Evolutionary conservation across 106 monocot species (phyloP).

Genomic region (Chionographis japonica): DNA sequence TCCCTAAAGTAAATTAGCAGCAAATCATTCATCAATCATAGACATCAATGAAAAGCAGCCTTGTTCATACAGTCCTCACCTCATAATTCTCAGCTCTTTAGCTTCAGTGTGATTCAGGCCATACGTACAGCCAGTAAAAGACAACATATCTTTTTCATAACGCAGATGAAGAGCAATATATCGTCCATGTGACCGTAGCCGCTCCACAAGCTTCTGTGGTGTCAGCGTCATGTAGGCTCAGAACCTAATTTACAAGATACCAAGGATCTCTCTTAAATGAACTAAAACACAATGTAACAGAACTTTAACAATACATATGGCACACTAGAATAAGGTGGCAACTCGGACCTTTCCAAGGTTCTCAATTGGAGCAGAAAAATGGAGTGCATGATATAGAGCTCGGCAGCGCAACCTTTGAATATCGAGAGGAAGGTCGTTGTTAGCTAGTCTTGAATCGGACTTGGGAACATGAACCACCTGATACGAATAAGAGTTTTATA

Average conservation of each 20-base stretch:
- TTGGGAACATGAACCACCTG: slow-evolving; percentile 96
- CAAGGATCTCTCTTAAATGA: slow-evolving; percentile 60
- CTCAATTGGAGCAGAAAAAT: slow-evolving; percentile 79
- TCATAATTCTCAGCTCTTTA: slow-evolving; percentile 74
- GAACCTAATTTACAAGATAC: slow-evolving; percentile 77
- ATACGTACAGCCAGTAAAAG: slow-evolving; percentile 92
- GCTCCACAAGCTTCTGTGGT: slow-evolving; percentile 95
- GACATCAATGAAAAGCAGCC: neutral
- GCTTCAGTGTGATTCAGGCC: slow-evolving; percentile 68
- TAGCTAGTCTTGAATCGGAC: slow-evolving; percentile 91
- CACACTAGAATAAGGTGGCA: neutral
- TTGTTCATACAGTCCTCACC: slow-evolving; percentile 23
- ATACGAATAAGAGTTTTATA: slow-evolving; percentile 4
- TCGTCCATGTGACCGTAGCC: slow-evolving; percentile 52
- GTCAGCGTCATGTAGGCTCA: slow-evolving; percentile 81
- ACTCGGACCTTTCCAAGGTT: slow-evolving; percentile 70
- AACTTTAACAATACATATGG: neutral
- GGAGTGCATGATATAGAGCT: slow-evolving; percentile 73
- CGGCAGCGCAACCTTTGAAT: slow-evolving; percentile 74
- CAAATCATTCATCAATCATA: neutral
- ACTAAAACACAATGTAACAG: slow-evolving; percentile 6
- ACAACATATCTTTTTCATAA: slow-evolving; percentile 96
- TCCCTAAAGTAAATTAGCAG: slow-evolving; percentile 32
- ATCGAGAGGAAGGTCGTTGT: slow-evolving; percentile 86
- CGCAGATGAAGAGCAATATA: slow-evolving; percentile 92